Evolutionary conservation across 2,329 filamentous ascomycete genomes (phyloP), one percentile per base, ranked within the genome.

Genomic region (Thelonectria discophora): DNA sequence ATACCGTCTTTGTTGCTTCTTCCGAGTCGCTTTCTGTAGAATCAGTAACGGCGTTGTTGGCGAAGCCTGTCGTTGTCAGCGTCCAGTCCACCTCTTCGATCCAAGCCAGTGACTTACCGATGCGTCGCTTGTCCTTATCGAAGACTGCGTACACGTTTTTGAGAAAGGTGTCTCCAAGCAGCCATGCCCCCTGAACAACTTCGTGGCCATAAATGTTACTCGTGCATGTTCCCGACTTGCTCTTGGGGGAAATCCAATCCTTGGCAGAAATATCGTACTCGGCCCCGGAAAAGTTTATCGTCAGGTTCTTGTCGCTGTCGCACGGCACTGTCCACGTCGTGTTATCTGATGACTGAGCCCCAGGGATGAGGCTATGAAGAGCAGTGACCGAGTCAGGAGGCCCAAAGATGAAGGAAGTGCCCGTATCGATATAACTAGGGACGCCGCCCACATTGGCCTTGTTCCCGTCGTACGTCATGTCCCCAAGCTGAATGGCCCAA

Each of bases 101-200:
- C 27, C 34, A 13, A 37, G 34, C 12, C 15, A 37, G 8, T 49
- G 3, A 74, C 81, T 73, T 74, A 85, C 89, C 90, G 65, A 93
- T 86, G 53, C 84, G 84, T 45, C 76, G 77, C 65, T 87, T 73
- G 64, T 94, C 92, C 55, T 86, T 86, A 74, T 97, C 93, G 74
- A 96, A 97, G 21, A 95, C 89, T 1, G 87, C 82, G 73, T 97
- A 97, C 15, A 97, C 93, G 69, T 96, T 97, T 80, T 96, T 97
- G 63, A 97, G 78, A 70, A 97, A 97, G 1, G 90, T 86, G 67
- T 93, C 93, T 2, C 93, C 93, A 1, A 97, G 77, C n/a, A 97
- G 81, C 92, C 93, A 97, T 27, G 88, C 69, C 69, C 80, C 82
- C 1, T 82, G 78, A 48, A 92, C 88, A 13, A 91, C 86, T 72